Evolutionary conservation across 768 basidiomycete genomes (phyloP), one percentile per base, ranked within the genome.

Genomic region (Russula griseocarnosa): DNA sequence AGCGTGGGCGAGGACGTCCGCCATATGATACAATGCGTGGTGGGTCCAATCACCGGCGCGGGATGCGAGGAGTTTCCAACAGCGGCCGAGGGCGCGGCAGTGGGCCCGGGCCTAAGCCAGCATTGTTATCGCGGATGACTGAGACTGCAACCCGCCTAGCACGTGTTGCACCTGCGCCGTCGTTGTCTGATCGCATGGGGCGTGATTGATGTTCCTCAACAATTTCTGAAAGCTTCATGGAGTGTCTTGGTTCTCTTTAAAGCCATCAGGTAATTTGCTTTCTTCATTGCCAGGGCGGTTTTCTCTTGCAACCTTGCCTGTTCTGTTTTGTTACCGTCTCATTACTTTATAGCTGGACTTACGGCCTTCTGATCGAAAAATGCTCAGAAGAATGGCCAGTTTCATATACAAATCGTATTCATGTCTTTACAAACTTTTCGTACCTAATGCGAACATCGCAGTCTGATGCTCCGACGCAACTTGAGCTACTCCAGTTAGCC

Each of bases 161-260:
- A 32, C 58, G 38, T 7, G 11, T 38, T 1, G 36, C 53, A 20
- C 53, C 36, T 7, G 34, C 34, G 9, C 53, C 32, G 16, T 42
- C 63, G 38, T 34, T 64, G 30, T 64, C 63, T 8, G 58, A 60
- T 42, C 58, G 63, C 10, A 55, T 64, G 63, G 36, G 50, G 6
- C 52, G 60, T 54, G 58, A 63, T 30, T 59, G 44, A 64, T 47
- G n/a, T 4, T 18, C 0, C 8, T 50, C 46, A 20, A 36, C 6
- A 11, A 38, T 30, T 5, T 20, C 18, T 16, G 32, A 46, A 54
- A 3, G 7, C 14, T 2, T 3, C 26, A 5, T 0, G 3, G 42
- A 24, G 16, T 36, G 18, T 16, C 30, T 24, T 13, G 28, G 14
- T n/a, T 40, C 38, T 59, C 34, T 50, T 22, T 20, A 3, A 24